Percentiles rank a stretch among this genome's conserved stretches.
These are phyloP conservation scores for Pythium dissotocum DNA, from an alignment of 352 stramenopile species.

Conservation along the genomic window DNA sequence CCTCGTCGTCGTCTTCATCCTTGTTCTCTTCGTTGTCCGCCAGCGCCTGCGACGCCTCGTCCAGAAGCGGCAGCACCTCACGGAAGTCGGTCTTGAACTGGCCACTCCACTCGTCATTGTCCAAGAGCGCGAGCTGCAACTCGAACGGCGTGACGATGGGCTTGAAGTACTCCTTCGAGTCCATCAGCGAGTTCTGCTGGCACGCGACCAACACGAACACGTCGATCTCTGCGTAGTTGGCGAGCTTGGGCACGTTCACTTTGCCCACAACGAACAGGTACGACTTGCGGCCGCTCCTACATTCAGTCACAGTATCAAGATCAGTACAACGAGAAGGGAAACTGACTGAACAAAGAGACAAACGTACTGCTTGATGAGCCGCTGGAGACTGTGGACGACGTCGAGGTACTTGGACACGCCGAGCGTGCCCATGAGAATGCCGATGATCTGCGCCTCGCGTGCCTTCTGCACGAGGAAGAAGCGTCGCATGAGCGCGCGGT, in stretches of 20 bases:
- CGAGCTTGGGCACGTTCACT: slow-evolving; percentile 96
- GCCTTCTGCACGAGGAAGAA: slow-evolving; percentile 92
- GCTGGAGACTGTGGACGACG: slow-evolving; percentile 88
- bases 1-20: slow-evolving; percentile 35
- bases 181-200: slow-evolving; percentile 94
- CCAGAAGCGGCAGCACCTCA: slow-evolving; percentile 70
- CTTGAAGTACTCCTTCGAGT: slow-evolving; percentile 91
- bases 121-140: slow-evolving; percentile 92
- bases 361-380: slow-evolving; percentile 84
- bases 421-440: slow-evolving; percentile 96
- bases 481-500: slow-evolving; percentile 63
- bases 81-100: slow-evolving; percentile 84
- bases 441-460: slow-evolving; percentile 93
- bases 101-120: slow-evolving; percentile 86
- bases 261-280: slow-evolving; percentile 98
- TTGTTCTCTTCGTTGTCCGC: slow-evolving; percentile 23
- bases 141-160: slow-evolving; percentile 94
- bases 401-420: slow-evolving; percentile 91
- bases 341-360: not conserved
- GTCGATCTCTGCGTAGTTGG: slow-evolving; percentile 98
- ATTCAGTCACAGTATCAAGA: slow-evolving; percentile 6
- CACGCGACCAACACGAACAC: slow-evolving; percentile 96
- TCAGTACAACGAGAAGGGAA: not conserved
- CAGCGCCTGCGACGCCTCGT: slow-evolving; percentile 39
- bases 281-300: slow-evolving; percentile 90